A percentile compares a stretch with the other conserved stretches of the same genome.
Conservation (phyloP, 495 filamentous ascomycete genomes). For the Neurospora sp. region DNA sequence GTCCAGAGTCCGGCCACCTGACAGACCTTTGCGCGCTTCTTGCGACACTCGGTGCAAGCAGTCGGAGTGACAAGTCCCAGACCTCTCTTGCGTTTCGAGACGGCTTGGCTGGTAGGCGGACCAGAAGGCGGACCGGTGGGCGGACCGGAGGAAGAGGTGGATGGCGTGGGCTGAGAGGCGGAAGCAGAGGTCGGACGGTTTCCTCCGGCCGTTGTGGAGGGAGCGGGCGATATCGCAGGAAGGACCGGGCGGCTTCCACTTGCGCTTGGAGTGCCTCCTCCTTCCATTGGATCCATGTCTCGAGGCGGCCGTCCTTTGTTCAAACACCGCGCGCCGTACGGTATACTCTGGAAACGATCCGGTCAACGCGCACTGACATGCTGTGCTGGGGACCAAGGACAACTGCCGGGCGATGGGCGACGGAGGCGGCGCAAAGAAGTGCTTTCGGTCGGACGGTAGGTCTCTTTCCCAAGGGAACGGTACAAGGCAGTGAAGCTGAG, state of each 20-base stretch:
- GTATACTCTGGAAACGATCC: neutral
- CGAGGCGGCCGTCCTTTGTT: neutral
- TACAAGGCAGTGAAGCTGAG: neutral
- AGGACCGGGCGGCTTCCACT: neutral
- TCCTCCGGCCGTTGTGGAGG: constrained; percentile 6
- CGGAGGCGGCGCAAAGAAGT: neutral
- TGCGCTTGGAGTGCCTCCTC: constrained; percentile 10
- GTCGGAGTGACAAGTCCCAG: constrained; percentile 44
- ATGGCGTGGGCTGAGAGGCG: constrained; percentile 11
- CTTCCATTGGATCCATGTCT: constrained; percentile 21
- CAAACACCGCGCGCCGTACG: neutral
- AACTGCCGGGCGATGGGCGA: neutral
- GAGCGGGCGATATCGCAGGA: neutral
- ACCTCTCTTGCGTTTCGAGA: constrained; percentile 38
- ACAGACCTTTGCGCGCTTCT: constrained; percentile 46
- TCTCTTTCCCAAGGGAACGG: neutral
- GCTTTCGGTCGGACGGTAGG: neutral
- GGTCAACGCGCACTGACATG: constrained; percentile 6
- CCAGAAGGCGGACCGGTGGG: neutral
- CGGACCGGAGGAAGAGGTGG: constrained; percentile 9
- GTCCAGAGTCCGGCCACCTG: neutral
- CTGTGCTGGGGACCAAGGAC: neutral
- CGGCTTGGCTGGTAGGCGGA: constrained; percentile 1
- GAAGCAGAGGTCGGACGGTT: constrained; percentile 1
- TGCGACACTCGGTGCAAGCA: constrained; percentile 48